Percentiles rank a stretch among this genome's conserved stretches.
Conservation (phyloP, 805 yeast genomes). For the Henningerozyma blattae region DNA sequence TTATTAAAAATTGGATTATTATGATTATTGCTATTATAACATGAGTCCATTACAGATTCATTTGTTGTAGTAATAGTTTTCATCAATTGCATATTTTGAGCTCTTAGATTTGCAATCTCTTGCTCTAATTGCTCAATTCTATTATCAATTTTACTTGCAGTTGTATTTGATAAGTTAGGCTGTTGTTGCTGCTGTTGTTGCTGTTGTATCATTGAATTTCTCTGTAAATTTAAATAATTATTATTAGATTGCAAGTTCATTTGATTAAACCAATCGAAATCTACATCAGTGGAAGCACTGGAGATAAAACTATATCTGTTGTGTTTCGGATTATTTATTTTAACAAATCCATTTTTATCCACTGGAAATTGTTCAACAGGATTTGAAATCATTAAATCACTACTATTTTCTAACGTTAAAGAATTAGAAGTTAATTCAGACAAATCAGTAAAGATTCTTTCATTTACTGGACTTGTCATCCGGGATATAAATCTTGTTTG, state of each 20-base stretch:
- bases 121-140: background rate
- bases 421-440: background rate
- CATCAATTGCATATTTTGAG: slow-evolving; percentile 1
- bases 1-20: too few species aligned
- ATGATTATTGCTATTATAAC: too few species aligned
- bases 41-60: background rate
- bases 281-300: slow-evolving; percentile 21
- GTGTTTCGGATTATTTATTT: slow-evolving; percentile 2
- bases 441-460: background rate
- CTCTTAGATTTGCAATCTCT: background rate
- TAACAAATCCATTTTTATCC: slow-evolving; percentile 14
- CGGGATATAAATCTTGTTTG: background rate
- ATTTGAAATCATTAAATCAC: slow-evolving; percentile 4
- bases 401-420: slow-evolving; percentile 3
- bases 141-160: background rate
- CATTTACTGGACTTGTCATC: background rate
- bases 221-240: slow-evolving; percentile 1
- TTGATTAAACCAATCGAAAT: slow-evolving; percentile 7
- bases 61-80: background rate
- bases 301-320: slow-evolving; percentile 24
- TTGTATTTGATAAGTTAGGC: background rate
- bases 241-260: slow-evolving; percentile 1
- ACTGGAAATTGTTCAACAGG: slow-evolving; percentile 10
- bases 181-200: background rate
- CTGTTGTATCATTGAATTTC: slow-evolving; percentile 2